Evolutionary conservation across 805 yeast genomes (phyloP).

Genomic region (Wickerhamomyces tratensis): DNA sequence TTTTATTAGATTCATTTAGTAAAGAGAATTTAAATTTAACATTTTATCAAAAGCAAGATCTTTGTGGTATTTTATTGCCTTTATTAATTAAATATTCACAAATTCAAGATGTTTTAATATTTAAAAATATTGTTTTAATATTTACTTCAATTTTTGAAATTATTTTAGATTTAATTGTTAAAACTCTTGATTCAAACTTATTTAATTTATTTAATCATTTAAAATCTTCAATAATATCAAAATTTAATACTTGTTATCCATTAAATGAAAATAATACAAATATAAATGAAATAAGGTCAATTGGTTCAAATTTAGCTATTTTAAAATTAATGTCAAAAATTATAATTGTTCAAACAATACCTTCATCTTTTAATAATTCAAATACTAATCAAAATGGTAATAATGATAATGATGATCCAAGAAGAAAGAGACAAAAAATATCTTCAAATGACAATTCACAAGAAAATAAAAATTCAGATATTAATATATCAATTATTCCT

Average conservation of each 20-base stretch:
- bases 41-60: conserved; percentile 10
- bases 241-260: conserved; percentile 53
- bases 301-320: conserved; percentile 58
- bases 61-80: conserved; percentile 4
- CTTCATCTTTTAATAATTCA: conserved; percentile 5
- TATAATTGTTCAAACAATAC: conserved; percentile 42
- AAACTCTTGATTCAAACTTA: conserved; percentile 24
- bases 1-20: background rate
- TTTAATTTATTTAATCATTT: conserved; percentile 53
- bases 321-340: conserved; percentile 61
- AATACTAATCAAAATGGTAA: no score
- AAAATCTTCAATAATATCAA: conserved; percentile 47
- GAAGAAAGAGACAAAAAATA: conserved; percentile 11
- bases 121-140: conserved; percentile 29
- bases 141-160: conserved; percentile 35
- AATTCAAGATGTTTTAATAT: conserved; percentile 19
- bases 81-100: conserved; percentile 6
- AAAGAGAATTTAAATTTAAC: background rate
- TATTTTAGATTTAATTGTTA: conserved; percentile 34
- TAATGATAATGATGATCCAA: conserved; percentile 10
- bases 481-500: conserved; percentile 10
- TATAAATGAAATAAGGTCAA: conserved; percentile 37
- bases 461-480: conserved; percentile 4
- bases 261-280: conserved; percentile 29
- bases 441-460: conserved; percentile 3